phyloP scores from a whole-genome alignment of 495 filamentous ascomycete species.

The Hypoxylon perforatum region DNA sequence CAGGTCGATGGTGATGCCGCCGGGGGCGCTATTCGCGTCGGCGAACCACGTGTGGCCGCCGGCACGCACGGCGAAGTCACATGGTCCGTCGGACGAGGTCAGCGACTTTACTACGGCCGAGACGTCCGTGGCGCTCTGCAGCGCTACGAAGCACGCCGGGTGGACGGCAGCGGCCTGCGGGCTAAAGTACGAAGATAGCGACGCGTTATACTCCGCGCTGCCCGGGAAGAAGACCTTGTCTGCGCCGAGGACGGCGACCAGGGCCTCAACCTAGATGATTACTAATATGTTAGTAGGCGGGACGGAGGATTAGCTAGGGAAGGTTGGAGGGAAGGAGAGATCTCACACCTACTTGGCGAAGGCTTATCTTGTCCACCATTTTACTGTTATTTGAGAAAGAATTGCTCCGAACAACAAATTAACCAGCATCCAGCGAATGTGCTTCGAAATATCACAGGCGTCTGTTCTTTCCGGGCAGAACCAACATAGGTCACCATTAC shows the following conservation, averaged over 20 bases:
- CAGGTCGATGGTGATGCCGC: no score
- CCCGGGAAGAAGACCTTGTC: conserved; percentile 4
- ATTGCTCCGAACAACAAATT: neutral
- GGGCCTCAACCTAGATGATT: neutral
- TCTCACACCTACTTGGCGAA: neutral
- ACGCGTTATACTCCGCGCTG: neutral
- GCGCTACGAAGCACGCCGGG: neutral
- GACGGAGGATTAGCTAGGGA: conserved; percentile 2
- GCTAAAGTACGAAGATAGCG: neutral
- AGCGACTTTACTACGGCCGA: neutral
- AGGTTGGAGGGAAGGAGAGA: neutral
- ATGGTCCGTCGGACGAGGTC: neutral
- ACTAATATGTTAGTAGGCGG: neutral
- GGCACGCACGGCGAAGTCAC: conserved; percentile 54
- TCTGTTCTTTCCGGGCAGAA: no score
- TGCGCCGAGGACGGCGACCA: neutral
- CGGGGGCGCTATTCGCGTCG: conserved; percentile 48
- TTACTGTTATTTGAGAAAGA: neutral
- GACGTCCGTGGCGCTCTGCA: neutral
- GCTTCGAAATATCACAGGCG: no score
- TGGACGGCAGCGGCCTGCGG: neutral
- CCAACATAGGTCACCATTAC: no score
- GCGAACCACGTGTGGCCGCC: conserved; percentile 55
- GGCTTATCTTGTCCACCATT: neutral
- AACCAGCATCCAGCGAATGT: no score